Base-by-base conservation (phyloP, 352 stramenopile species). In the Thalassiosira oceanica region DNA sequence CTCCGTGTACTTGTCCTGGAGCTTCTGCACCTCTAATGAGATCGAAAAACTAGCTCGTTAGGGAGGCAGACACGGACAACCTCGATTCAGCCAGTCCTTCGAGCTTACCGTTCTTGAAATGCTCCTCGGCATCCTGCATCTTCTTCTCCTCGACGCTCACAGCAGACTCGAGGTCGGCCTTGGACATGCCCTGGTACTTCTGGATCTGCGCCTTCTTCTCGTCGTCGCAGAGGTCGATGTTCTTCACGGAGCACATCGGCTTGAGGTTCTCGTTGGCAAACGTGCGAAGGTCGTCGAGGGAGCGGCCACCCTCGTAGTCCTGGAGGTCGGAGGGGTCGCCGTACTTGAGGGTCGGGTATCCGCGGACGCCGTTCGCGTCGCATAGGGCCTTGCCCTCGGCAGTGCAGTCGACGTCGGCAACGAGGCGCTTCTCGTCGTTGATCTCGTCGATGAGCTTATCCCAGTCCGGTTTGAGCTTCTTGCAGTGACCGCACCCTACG, bases 341-440 rank as follows among this genome's bases (percentile, higher is more conserved):
- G 15, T 54, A 92, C 69, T 91, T 90, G 48, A 93, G 35, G 8
- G 85, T 91, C 29, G 87, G 87, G 67, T 87, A 93, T 52, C 85
- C 85, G 20, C 63, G 61, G 1, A 93, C 71, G 37, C 85, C 83
- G 35, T 88, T 74, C 23, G 70, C 41, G 28, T 92, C 80, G 42
- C 84, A 92, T 24, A 93, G 73, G 5, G 67, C 51, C 43, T 84
- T 85, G 15, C 79, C 84, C 1, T 85, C 79, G 24, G 68, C 61
- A 16, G 85, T 93, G 51, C 84, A 92, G 80, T 93, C 87, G 0
- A 90, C 78, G 57, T 92, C 80, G 21, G 70, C 83, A 35, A 91
- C 50, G 20, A 92, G 70, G 28, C 63, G 44, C 21, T 53, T 83
- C 8, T 33, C 15, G 27, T 67, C 72, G 24, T 61, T 69, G 36